These are phyloP conservation scores for Raphanus hybrid DNA, from an alignment of 441 rosid species.

Conservation along the genomic window DNA sequence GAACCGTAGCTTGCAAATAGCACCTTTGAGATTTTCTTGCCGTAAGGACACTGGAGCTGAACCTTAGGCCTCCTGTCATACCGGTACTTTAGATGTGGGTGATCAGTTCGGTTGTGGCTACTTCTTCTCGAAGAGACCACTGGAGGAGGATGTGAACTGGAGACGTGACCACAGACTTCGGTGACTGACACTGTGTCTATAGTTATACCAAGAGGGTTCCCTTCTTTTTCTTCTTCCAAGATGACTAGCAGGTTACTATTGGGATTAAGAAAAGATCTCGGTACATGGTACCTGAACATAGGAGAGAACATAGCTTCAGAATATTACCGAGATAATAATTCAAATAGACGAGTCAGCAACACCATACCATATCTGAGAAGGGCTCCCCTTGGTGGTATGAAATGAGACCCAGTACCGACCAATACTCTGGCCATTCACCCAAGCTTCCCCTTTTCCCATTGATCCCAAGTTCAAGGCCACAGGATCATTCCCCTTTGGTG, in stretches of 20 bases:
- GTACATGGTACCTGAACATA: constrained; percentile 66
- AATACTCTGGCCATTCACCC: constrained; percentile 81
- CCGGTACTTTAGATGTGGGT: constrained; percentile 15
- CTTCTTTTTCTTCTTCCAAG: constrained; percentile 68
- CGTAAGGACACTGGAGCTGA: constrained; percentile 55
- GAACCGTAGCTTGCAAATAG: constrained; percentile 57
- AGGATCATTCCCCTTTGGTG: constrained; percentile 69
- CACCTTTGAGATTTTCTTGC: constrained; percentile 53
- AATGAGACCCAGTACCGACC: constrained; percentile 90
- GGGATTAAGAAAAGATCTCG: constrained; percentile 60
- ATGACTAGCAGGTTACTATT: constrained; percentile 60
- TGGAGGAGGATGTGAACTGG: constrained; percentile 43
- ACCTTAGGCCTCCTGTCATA: constrained; percentile 42
- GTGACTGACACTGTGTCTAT: constrained; percentile 53
- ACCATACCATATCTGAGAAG: constrained; percentile 76
- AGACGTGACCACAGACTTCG: constrained; percentile 46
- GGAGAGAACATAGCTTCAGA: constrained; percentile 29
- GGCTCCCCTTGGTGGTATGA: constrained; percentile 54
- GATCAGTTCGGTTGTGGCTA: constrained; percentile 23
- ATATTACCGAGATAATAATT: neutral
- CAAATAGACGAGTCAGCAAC: constrained; percentile 12
- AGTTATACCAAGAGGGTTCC: constrained; percentile 60
- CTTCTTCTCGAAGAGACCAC: constrained; percentile 31
- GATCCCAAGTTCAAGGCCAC: constrained; percentile 66
- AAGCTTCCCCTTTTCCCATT: constrained; percentile 87